Conservation (phyloP, 75 land plant genomes). For the Gnetum montanum region DNA sequence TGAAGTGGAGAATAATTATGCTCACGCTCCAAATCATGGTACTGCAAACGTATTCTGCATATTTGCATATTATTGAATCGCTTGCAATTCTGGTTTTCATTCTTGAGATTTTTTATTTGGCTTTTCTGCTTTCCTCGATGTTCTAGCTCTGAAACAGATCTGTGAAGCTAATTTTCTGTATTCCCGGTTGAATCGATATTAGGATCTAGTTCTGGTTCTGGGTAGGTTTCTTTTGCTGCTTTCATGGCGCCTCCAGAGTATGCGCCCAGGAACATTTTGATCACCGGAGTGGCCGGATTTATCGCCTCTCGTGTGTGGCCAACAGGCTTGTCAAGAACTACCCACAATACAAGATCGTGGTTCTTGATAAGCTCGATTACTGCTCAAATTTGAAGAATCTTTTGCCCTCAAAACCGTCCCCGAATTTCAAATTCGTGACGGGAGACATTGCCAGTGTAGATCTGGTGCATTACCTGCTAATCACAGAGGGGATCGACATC, state of each 20-base stretch:
- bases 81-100: too few relatives aligned
- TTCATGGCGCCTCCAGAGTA: slow-evolving; percentile 16
- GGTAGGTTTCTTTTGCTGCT: too few relatives aligned
- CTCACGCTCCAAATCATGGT: too few relatives aligned
- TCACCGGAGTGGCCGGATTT: slow-evolving; percentile 75
- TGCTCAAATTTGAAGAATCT: slow-evolving; percentile 62
- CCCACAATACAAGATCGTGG: slow-evolving; percentile 73
- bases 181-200: too few relatives aligned
- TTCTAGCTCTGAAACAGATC: too few relatives aligned
- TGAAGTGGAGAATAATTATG: too few relatives aligned
- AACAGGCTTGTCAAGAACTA: slow-evolving; percentile 53
- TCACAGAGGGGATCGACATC: slow-evolving; percentile 67
- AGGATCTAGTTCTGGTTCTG: too few relatives aligned
- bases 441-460: slow-evolving; percentile 72
- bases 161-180: too few relatives aligned
- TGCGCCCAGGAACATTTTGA: slow-evolving; percentile 59
- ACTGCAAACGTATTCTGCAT: too few relatives aligned
- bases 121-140: too few relatives aligned
- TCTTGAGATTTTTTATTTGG: too few relatives aligned
- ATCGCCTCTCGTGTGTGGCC: slow-evolving; percentile 71
- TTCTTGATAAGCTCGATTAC: slow-evolving; percentile 73
- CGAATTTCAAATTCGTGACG: slow-evolving; percentile 69
- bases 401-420: slow-evolving; percentile 29
- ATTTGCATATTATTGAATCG: too few relatives aligned
- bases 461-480: slow-evolving; percentile 63